phyloP scores from a whole-genome alignment of 495 filamentous ascomycete species.

The Tuber borchii region DNA sequence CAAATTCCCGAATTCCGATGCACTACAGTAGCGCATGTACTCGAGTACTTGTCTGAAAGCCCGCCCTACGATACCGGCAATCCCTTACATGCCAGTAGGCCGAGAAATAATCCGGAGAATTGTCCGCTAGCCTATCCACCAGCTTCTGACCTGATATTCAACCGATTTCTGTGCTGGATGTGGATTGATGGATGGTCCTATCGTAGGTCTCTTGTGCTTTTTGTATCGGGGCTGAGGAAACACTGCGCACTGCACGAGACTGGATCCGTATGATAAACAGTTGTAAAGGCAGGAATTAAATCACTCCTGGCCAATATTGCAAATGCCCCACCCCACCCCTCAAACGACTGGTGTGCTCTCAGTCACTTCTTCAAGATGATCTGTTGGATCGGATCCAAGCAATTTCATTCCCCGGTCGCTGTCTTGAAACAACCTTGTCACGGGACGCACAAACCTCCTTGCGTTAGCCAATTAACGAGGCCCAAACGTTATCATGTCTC shows the following conservation, averaged over 20 bases:
- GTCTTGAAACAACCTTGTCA: background rate
- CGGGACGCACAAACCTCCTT: background rate
- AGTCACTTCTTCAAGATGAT: background rate
- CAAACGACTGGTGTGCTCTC: too few relatives aligned
- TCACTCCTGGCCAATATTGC: background rate
- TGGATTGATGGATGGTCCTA: background rate
- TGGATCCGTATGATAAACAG: background rate
- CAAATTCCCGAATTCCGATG: too few relatives aligned
- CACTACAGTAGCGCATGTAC: too few relatives aligned
- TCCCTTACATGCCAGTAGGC: too few relatives aligned
- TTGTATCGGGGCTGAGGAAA: background rate
- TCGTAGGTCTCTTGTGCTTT: background rate
- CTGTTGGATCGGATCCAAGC: background rate
- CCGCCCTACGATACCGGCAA: background rate
- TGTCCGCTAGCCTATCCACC: background rate
- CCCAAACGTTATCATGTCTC: background rate
- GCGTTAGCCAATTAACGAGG: background rate
- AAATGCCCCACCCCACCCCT: background rate
- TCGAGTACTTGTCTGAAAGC: too few relatives aligned
- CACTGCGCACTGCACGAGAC: too few relatives aligned
- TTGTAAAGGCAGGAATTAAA: background rate
- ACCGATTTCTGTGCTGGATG: background rate
- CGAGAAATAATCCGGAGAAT: background rate
- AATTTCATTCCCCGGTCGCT: background rate
- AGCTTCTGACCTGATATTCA: background rate